Evolutionary conservation across 2,329 filamentous ascomycete genomes (phyloP).

Genomic region (Penicillium sp.): DNA sequence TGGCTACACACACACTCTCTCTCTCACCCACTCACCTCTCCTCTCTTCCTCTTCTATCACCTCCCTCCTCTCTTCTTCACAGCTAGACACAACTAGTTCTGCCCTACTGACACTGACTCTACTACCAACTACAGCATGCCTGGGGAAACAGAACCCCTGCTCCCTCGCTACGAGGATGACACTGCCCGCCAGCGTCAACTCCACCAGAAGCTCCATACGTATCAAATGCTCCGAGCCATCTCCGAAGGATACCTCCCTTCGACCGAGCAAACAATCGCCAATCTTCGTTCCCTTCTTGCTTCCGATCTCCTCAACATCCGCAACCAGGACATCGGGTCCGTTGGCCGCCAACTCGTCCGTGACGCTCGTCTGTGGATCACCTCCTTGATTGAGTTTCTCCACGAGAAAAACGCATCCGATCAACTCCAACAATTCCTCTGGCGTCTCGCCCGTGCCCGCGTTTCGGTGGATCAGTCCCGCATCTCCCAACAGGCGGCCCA

Average conservation of each 20-base stretch:
- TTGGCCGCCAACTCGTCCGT: constrained; percentile 73
- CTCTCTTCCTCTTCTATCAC: not conserved
- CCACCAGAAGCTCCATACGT: constrained; percentile 88
- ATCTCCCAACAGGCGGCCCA: constrained; percentile 64
- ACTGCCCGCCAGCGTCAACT: constrained; percentile 76
- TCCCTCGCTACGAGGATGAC: constrained; percentile 76
- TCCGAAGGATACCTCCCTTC: constrained; percentile 89
- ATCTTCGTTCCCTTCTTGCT: constrained; percentile 77
- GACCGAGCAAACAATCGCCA: constrained; percentile 79
- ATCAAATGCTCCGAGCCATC: constrained; percentile 86
- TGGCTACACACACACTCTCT: not conserved
- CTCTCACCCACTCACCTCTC: not conserved
- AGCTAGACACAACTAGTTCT: no score
- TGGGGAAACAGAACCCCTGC: constrained; percentile 74
- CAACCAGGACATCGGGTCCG: constrained; percentile 74
- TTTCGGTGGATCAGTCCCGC: constrained; percentile 69
- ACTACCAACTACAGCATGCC: constrained; percentile 38
- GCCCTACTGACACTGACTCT: no score
- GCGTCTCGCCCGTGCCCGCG: constrained; percentile 75
- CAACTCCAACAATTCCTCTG: constrained; percentile 92
- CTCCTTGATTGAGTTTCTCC: constrained; percentile 78
- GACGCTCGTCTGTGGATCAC: constrained; percentile 74
- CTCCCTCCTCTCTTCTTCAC: no score
- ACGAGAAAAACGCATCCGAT: constrained; percentile 80
- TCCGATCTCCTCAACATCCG: constrained; percentile 78